Evolutionary conservation across 139 green algal genomes (phyloP).

Genomic region (Volvox reticuliferus): DNA sequence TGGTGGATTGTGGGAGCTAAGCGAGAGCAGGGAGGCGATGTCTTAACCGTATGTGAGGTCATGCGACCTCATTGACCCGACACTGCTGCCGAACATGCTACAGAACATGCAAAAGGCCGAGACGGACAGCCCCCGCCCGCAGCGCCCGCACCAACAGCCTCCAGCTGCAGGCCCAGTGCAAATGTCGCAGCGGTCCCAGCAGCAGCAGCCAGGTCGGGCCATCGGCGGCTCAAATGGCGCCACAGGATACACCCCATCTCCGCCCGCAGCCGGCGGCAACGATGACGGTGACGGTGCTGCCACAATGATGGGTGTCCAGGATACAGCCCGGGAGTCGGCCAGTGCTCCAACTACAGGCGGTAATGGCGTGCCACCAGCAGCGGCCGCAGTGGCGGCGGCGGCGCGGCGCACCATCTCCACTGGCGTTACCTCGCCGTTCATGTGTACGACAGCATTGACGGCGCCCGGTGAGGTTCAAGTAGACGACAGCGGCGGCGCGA

Average conservation of each 20-base stretch:
- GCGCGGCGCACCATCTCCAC: not conserved
- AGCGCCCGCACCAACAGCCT: not conserved
- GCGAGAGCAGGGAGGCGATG: not conserved
- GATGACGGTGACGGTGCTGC: not conserved
- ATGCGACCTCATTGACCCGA: not conserved
- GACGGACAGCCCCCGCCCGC: not conserved
- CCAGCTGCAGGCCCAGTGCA: not conserved
- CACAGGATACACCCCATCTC: not conserved
- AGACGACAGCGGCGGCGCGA: not conserved
- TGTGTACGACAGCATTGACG: not conserved
- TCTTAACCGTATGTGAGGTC: not conserved
- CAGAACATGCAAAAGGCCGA: conserved; percentile 20
- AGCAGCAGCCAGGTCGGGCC: not conserved
- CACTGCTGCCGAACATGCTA: not conserved
- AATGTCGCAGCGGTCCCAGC: not conserved
- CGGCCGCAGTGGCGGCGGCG: not conserved
- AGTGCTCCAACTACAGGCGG: not conserved
- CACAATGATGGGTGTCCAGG: not conserved
- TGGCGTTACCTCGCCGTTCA: conserved; percentile 19
- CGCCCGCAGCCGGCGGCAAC: not conserved
- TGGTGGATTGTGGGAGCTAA: not conserved
- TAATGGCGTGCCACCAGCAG: too few relatives aligned
- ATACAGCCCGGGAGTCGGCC: not conserved
- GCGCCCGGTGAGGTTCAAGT: not conserved
- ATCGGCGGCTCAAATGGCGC: not conserved